Conservation (phyloP, 345 rosid genomes). For the Eucalyptus polyanthemos region DNA sequence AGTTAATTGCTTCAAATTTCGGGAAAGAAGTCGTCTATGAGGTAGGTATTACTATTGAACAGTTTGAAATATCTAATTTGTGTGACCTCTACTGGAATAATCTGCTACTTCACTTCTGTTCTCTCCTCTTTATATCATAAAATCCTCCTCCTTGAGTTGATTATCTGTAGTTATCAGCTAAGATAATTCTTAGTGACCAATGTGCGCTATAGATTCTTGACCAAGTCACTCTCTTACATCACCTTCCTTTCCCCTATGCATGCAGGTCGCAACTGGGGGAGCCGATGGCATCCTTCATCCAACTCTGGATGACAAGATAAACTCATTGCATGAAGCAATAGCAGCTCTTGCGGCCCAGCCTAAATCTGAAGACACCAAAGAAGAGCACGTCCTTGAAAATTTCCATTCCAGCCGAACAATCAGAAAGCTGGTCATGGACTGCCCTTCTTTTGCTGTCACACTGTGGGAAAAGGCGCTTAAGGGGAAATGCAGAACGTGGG, state of each 20-base stretch:
- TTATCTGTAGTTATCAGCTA: neutral
- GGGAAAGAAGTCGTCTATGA: slow-evolving; percentile 79
- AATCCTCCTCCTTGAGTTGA: neutral
- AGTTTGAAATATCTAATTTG: neutral
- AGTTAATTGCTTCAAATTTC: slow-evolving; percentile 59
- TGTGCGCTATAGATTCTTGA: neutral
- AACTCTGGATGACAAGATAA: slow-evolving; percentile 42
- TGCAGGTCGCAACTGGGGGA: slow-evolving; percentile 72
- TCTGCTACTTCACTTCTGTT: neutral
- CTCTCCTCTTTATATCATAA: neutral
- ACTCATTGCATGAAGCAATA: slow-evolving; percentile 46
- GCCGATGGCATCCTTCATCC: slow-evolving; percentile 51
- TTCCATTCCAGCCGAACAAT: slow-evolving; percentile 78
- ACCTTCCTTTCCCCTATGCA: neutral
- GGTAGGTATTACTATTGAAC: slow-evolving; percentile 13
- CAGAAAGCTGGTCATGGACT: slow-evolving; percentile 60
- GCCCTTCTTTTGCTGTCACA: slow-evolving; percentile 52
- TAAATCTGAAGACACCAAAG: slow-evolving; percentile 36
- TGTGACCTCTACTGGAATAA: neutral
- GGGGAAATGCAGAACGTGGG: slow-evolving; percentile 56
- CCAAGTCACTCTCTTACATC: neutral
- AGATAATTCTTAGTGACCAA: neutral
- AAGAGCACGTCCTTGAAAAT: slow-evolving; percentile 67
- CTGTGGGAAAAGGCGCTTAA: slow-evolving; percentile 67
- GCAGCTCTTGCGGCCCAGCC: slow-evolving; percentile 51